These are phyloP conservation scores for Cytospora piceae DNA, from an alignment of 2,329 filamentous ascomycete genomes.

Conservation along the genomic window DNA sequence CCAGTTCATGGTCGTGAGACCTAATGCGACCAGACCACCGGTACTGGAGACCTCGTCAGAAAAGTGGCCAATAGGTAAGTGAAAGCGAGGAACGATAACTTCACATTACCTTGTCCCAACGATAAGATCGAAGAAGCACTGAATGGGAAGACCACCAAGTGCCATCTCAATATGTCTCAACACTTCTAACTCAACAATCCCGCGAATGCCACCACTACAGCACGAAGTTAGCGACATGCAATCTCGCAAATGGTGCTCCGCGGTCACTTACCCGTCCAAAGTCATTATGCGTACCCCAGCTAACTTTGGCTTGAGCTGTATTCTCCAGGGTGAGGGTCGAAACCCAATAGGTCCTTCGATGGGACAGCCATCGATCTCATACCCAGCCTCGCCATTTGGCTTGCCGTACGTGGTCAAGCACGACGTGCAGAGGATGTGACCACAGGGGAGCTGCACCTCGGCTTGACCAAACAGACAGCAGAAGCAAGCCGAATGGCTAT, in stretches of 20 bases:
- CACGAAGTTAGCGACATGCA: slow-evolving; percentile 31
- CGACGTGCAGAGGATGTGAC: slow-evolving; percentile 49
- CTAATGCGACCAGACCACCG: no score
- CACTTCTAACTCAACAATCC: slow-evolving; percentile 49
- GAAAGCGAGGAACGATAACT: background rate
- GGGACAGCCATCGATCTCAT: background rate
- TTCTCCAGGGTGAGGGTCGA: slow-evolving; percentile 8
- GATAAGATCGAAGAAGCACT: slow-evolving; percentile 53
- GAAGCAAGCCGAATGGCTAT: slow-evolving; percentile 51
- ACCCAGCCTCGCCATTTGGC: background rate
- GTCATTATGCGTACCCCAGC: slow-evolving; percentile 45
- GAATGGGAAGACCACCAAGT: slow-evolving; percentile 46
- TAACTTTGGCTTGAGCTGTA: slow-evolving; percentile 38
- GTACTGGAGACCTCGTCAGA: no score
- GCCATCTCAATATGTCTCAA: slow-evolving; percentile 45
- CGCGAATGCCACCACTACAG: slow-evolving; percentile 49
- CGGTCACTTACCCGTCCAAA: slow-evolving; percentile 49
- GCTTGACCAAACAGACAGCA: slow-evolving; percentile 49
- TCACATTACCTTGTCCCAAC: slow-evolving; percentile 46
- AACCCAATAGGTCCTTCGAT: background rate
- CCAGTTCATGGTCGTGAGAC: no score
- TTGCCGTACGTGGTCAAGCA: slow-evolving; percentile 42
- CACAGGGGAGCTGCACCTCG: slow-evolving; percentile 48
- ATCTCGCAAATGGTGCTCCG: slow-evolving; percentile 33
- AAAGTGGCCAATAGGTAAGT: no score